These are phyloP conservation scores for Remersonia thermophila DNA, from an alignment of 2,329 filamentous ascomycete genomes.

Conservation along the genomic window DNA sequence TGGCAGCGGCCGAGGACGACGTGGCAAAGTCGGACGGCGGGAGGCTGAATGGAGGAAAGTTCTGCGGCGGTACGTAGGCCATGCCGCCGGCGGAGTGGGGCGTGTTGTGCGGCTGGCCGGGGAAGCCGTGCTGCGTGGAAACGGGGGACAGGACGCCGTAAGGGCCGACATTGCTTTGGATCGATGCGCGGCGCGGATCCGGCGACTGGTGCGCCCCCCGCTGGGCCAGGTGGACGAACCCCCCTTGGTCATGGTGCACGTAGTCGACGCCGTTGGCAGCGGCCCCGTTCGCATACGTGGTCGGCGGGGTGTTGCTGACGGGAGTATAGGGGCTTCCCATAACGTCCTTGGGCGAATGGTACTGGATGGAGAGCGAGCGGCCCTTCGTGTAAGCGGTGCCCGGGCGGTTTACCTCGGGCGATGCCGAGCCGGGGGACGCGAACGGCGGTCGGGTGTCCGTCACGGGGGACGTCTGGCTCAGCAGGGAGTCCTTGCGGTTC, in stretches of 20 bases:
- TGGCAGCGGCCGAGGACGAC: conserved; percentile 24
- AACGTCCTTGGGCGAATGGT: conserved; percentile 34
- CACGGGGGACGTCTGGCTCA: conserved; percentile 36
- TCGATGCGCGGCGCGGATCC: conserved; percentile 31
- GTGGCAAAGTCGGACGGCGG: conserved; percentile 46
- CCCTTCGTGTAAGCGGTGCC: conserved; percentile 30
- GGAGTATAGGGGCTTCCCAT: conserved; percentile 35
- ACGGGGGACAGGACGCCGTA: conserved; percentile 44
- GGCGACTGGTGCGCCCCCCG: conserved; percentile 27
- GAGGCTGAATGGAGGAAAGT: conserved; percentile 49
- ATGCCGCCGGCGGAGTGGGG: conserved; percentile 29
- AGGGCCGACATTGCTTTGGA: conserved; percentile 34
- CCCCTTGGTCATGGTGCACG: conserved; percentile 27
- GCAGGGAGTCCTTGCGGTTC: conserved; percentile 58
- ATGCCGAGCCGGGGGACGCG: conserved; percentile 29
- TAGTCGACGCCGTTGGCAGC: conserved; percentile 31
- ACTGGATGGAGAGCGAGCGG: conserved; percentile 29
- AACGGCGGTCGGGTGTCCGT: conserved; percentile 30
- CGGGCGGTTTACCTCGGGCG: conserved; percentile 35
- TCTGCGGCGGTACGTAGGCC: conserved; percentile 46
- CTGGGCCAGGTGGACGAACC: conserved; percentile 20
- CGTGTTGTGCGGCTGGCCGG: conserved; percentile 33
- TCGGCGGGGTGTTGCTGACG: conserved; percentile 31
- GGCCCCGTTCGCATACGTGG: conserved; percentile 23
- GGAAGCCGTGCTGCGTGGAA: conserved; percentile 36